Base-by-base conservation (phyloP, 1,139 yeast species). In the Blastobotrys arbuscula region DNA sequence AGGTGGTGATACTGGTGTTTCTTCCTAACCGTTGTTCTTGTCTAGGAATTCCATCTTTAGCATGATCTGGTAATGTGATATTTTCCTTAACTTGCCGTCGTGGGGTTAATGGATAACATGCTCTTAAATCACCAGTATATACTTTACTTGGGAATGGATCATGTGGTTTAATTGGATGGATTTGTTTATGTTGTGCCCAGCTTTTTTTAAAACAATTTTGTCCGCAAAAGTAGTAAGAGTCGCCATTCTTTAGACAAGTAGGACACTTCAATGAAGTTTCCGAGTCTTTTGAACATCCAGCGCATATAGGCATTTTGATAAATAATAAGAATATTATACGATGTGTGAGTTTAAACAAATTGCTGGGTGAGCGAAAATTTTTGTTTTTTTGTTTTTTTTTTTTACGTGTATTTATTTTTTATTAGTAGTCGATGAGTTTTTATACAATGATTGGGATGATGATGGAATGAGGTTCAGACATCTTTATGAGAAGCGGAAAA, bases 61-160 rank as follows among this genome's bases (percentile, higher is more conserved):
- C 94, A 67, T 95, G 88, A 63, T 94, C 98, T 1, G 99, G 96
- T 54, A 72, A 71, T 42, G 71, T 79, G 57, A 94, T 82, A 49
- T 76, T 77, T 19, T 76, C 83, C 18, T 96, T 95, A 39, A 92
- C 76, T 13, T 70, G 63, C 53, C 95, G 76, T 55, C 79, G 78
- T 23, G 87, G 82, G 1, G 86, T 70, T 52, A 94, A 72, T 0
- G 99, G 99, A 60, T 92, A 94, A 5, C 69, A 68, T 0, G 98
- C 90, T 62, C 86, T 76, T 51, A 90, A 65, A 0, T 74, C 70
- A 16, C 98, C 98, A 1, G 89, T 75, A 65, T 76, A 94, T 36
- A 74, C 72, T 65, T 76, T 85, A 37, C 76, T 76, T 16, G 97
- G 95, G 69, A 87, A 94, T 44, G 99, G 98, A 59, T 92, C 83